Conservation (phyloP, 441 rosid species). For the Populus hybrid region DNA sequence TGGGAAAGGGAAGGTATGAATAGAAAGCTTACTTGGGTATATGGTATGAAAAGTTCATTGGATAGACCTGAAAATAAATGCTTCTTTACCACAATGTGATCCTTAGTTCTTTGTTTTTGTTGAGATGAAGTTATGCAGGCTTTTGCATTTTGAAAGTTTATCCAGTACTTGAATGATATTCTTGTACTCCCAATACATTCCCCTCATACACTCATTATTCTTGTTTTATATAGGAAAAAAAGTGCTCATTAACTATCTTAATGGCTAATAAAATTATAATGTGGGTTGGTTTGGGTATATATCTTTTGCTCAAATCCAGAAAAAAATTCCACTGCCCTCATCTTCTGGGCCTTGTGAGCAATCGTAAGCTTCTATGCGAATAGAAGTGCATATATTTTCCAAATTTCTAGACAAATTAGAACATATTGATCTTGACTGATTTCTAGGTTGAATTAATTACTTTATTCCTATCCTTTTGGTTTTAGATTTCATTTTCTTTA, state of each 20-base stretch:
- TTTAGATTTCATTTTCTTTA: background rate
- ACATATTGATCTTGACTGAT: background rate
- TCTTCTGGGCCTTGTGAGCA: background rate
- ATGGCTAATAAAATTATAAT: background rate
- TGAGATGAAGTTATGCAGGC: background rate
- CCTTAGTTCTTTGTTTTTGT: background rate
- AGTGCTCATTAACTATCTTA: background rate
- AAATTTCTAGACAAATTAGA: background rate
- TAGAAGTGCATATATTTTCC: background rate
- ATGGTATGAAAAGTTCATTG: background rate
- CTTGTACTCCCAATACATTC: too few relatives aligned
- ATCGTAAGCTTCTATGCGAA: background rate
- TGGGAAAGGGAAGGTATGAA: background rate
- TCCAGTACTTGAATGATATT: background rate
- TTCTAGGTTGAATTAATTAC: background rate
- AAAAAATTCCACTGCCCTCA: background rate
- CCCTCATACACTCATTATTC: background rate
- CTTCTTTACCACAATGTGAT: background rate
- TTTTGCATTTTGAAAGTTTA: background rate
- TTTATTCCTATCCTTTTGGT: background rate
- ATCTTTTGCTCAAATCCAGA: background rate
- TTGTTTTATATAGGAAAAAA: background rate
- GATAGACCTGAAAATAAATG: background rate
- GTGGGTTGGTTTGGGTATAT: background rate
- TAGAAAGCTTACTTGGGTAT: background rate